phyloP scores from a whole-genome alignment of 1,284 basidiomycete genomes.

The Fistulinella cinereoalba region DNA sequence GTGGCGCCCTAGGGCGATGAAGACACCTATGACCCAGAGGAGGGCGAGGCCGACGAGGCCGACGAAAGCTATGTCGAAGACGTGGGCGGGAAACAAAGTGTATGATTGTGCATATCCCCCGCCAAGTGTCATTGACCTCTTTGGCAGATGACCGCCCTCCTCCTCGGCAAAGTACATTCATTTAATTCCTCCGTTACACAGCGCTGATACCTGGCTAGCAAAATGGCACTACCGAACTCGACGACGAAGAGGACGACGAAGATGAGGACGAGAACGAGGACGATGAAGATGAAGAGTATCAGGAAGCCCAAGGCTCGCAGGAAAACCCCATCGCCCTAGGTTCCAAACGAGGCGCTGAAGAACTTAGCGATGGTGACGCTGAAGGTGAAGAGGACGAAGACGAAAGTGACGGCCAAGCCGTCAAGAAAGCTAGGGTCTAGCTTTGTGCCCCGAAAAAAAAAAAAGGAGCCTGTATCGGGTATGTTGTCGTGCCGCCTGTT shows the following conservation, averaged over 20 bases:
- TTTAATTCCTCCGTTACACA: neutral
- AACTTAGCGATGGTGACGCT: slow-evolving; percentile 14
- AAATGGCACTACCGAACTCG: slow-evolving; percentile 19
- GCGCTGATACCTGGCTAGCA: slow-evolving; percentile 6
- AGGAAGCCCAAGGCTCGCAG: neutral
- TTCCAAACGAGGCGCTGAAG: slow-evolving; percentile 27
- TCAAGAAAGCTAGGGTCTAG: slow-evolving; percentile 29
- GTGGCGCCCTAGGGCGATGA: slow-evolving; percentile 22
- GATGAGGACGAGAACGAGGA: slow-evolving; percentile 22
- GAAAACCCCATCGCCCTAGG: slow-evolving; percentile 6
- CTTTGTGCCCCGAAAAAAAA: neutral
- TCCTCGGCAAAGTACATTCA: slow-evolving; percentile 18
- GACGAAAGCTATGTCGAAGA: neutral
- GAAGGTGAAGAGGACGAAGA: slow-evolving; percentile 14
- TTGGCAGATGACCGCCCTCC: slow-evolving; percentile 27
- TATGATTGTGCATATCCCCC: slow-evolving; percentile 6
- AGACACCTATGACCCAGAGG: slow-evolving; percentile 7
- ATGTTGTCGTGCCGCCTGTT: neutral
- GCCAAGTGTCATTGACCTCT: too few species aligned
- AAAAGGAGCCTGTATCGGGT: too few species aligned
- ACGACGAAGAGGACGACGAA: slow-evolving; percentile 17
- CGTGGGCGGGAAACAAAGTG: slow-evolving; percentile 5
- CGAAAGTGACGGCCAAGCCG: slow-evolving; percentile 8
- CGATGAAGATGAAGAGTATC: slow-evolving; percentile 17
- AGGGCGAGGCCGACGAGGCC: slow-evolving; percentile 22